Percentiles rank a stretch among this genome's conserved stretches.
Conservation (phyloP, 108 stramenopile genomes). For the Licmophora abbreviata region DNA sequence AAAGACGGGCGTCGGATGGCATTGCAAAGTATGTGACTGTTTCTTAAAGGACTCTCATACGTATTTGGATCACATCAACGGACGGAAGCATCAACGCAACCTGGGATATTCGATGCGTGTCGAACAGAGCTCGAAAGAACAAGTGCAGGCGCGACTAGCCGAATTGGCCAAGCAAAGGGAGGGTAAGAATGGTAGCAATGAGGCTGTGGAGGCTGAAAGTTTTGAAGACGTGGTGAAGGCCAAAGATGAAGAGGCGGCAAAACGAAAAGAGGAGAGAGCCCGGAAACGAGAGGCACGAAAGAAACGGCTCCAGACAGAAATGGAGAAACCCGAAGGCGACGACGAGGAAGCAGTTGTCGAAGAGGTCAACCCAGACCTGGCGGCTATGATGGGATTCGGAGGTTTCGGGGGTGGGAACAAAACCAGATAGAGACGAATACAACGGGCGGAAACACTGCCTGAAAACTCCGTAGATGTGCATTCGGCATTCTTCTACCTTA, state of each 20-base stretch:
- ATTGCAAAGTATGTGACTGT: conserved; percentile 94
- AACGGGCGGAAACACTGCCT: too few species aligned
- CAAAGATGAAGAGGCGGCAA: conserved; percentile 60
- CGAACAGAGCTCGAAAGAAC: conserved; percentile 78
- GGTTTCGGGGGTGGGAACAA: conserved; percentile 66
- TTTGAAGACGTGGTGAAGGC: conserved; percentile 57
- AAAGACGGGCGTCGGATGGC: conserved; percentile 88
- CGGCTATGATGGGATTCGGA: conserved; percentile 93
- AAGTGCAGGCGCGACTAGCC: conserved; percentile 43
- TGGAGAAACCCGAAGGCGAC: conserved; percentile 13
- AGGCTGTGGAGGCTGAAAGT: conserved; percentile 10
- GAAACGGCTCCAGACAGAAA: conserved; percentile 36
- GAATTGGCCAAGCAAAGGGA: conserved; percentile 36
- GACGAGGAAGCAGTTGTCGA: conserved; percentile 59
- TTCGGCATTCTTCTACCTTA: too few species aligned
- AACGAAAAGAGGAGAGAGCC: conserved; percentile 56
- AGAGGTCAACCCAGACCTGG: conserved; percentile 73
- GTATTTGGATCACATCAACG: conserved; percentile 95
- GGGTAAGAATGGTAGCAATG: conserved; percentile 13
- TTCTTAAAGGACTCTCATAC: conserved; percentile 87
- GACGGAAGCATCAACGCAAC: conserved; percentile 92
- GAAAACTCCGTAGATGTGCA: too few species aligned
- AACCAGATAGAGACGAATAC: not conserved
- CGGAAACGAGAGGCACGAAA: conserved; percentile 59
- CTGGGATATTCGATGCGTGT: conserved; percentile 93